Base-by-base conservation (phyloP, 495 filamentous ascomycete genomes). In the Aspergillus wentii region DNA sequence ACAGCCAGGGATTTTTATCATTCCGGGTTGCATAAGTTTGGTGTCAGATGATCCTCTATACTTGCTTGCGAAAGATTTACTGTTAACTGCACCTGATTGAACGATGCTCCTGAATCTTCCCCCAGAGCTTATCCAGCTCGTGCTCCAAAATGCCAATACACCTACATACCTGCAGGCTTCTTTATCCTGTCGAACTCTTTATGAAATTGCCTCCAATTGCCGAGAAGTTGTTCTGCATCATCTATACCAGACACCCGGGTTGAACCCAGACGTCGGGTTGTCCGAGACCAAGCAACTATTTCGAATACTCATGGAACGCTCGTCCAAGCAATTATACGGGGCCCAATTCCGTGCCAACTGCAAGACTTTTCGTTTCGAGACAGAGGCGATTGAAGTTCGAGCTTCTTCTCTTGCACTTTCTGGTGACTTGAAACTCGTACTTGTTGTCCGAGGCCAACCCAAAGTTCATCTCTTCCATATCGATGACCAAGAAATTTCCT, bases 201-300 rank as follows among this genome's bases (percentile, higher is more conserved):
- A 92, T 74, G 85, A 86, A 69, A 71, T 94, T 48, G 89, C 90
- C 37, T 86, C 85, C 11, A 85, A 77, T 52, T 94, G 84, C 25
- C 56, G 62, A 8, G 51, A 62, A 29, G 46, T 61, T 3, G 44
- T 68, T 10, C 9, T 62, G 4, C 44, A 57, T 30, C 67, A 66
- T 29, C 38, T 71, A n/a, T 18, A 31, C 20, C 40, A 53, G n/a
- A 62, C 52, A 2, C 65, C 65, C 5, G 65, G 67, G 0, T 14
- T 32, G 4, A 34, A 30, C 8, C 17, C 41, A 3, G 48, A 44
- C 20, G 11, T 48, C 13, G 40, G 52, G 2, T 33, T 30, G 27
- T 19, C 51, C 5, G 17, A 37, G 8, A 56, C 56, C 15, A 48
- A 44, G 8, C 29, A 48, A 4, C 48, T 71, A 1, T 64, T 68